Evolutionary conservation across 2,329 filamentous ascomycete species (phyloP), one percentile per base, ranked within the genome.

Genomic region (Diaporthe citriasiana): DNA sequence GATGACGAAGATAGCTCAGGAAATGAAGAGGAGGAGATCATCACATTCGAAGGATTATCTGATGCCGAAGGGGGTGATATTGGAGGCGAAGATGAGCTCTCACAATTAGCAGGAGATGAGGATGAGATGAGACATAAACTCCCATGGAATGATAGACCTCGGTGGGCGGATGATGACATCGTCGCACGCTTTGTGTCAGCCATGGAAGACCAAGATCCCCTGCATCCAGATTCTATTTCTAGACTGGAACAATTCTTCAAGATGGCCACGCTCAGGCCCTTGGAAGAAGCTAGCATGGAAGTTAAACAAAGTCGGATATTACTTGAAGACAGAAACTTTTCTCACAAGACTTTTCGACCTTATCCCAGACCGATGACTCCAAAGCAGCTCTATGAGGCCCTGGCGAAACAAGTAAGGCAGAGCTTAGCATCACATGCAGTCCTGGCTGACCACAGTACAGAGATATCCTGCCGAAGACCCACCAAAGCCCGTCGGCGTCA

Each of bases 321-420:
- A 2, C 69, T 71, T 3, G 69, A 71, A 40, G 69, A 71, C 55
- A 60, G 69, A 15, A 71, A 53, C 25, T 71, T 60, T n/a, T 51
- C 63, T 27, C 5, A 1, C 6, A 66, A 66, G 8, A n/a, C 9
- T 1, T 71, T 30, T n/a, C 42, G 69, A 3, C 55, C 47, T 0
- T 60, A 51, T 6, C 55, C 30, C 0, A 60, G 69, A 15, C 35
- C 55, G 4, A 19, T 60, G 55, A 33, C 10, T 0, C 69, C 69
- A 0, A 40, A 10, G 13, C 17, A 60, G 12, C 40, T 71, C 0
- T 33, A 71, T 22, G 8, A n/a, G 1, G 51, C 51, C 7, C n/a
- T 71, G 3, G 3, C 1, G 9, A 59, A 8, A 50, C n/a, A 71
- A 10, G 69, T 71, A 13, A 42, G 42, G 4, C n/a, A 27, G 0